Evolutionary conservation across 306 rosid genomes (phyloP).

Genomic region (Begonia loranthoides): DNA sequence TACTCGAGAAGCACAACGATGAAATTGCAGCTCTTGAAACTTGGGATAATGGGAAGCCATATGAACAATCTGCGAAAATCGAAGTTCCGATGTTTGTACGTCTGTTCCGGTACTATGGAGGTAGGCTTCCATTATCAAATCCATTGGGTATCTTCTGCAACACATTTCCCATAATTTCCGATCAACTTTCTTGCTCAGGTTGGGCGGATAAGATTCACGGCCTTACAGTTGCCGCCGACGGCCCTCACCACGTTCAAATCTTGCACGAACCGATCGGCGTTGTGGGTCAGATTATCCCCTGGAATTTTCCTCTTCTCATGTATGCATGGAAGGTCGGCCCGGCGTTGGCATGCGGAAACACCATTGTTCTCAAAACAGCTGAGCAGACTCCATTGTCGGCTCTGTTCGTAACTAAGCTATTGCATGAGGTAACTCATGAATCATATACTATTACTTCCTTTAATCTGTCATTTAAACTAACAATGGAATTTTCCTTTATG

Average conservation of each 20-base stretch:
- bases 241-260: conserved; percentile 56
- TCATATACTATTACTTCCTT: background rate
- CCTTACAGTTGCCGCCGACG: conserved; percentile 76
- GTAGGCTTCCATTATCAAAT: conserved; percentile 11
- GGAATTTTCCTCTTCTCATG: conserved; percentile 95
- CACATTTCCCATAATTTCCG: too few relatives aligned
- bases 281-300: conserved; percentile 89
- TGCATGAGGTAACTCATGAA: conserved; percentile 48
- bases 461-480: too few relatives aligned
- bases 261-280: conserved; percentile 95
- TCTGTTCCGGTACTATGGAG: conserved; percentile 67
- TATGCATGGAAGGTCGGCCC: conserved; percentile 91
- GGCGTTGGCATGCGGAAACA: conserved; percentile 84
- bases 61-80: conserved; percentile 50
- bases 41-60: conserved; percentile 94
- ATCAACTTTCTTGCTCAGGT: conserved; percentile 25
- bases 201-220: conserved; percentile 98
- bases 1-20: conserved; percentile 61
- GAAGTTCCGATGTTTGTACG: conserved; percentile 70
- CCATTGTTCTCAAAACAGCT: conserved; percentile 69
- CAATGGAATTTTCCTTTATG: background rate
- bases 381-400: conserved; percentile 98
- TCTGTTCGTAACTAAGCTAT: conserved; percentile 39
- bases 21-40: conserved; percentile 77
- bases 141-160: too few relatives aligned